Percentiles rank a stretch among this genome's conserved stretches.
phyloP scores from a whole-genome alignment of 257 asterid genomes.

The Striga asiatica region DNA sequence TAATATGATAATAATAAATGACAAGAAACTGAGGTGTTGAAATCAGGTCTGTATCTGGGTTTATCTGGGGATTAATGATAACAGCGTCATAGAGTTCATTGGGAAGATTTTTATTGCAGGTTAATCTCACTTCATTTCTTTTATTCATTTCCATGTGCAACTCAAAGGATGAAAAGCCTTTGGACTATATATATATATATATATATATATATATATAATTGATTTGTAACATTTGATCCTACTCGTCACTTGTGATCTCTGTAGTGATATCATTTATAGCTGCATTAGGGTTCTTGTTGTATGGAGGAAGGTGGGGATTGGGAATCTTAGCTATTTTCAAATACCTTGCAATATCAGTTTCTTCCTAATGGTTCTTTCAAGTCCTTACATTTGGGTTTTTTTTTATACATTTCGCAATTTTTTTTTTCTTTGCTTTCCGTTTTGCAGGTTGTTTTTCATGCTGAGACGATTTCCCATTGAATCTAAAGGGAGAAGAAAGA shows the following conservation, averaged over 20 bases:
- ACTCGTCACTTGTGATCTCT: conserved; percentile 24
- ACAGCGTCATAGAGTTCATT: conserved; percentile 38
- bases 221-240: conserved; percentile 9
- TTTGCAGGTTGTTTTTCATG: conserved; percentile 76
- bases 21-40: not conserved
- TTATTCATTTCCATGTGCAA: not conserved
- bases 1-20: not conserved
- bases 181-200: conserved; percentile 9
- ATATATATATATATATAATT: conserved; percentile 2
- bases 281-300: conserved; percentile 82
- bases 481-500: conserved; percentile 94
- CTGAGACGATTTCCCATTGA: conserved; percentile 86
- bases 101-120: conserved; percentile 90
- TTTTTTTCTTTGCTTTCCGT: not conserved
- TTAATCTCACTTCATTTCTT: conserved; percentile 13
- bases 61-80: conserved; percentile 69
- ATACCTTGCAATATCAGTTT: not conserved
- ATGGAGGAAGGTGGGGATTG: conserved; percentile 79
- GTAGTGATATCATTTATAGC: conserved; percentile 83
- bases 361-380: not conserved
- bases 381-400: not conserved
- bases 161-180: not conserved
- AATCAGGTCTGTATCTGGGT: conserved; percentile 69
- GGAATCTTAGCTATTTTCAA: conserved; percentile 1
- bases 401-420: not conserved